phyloP scores from a whole-genome alignment of 148 eudicot genomes.

The Cornus kousa region DNA sequence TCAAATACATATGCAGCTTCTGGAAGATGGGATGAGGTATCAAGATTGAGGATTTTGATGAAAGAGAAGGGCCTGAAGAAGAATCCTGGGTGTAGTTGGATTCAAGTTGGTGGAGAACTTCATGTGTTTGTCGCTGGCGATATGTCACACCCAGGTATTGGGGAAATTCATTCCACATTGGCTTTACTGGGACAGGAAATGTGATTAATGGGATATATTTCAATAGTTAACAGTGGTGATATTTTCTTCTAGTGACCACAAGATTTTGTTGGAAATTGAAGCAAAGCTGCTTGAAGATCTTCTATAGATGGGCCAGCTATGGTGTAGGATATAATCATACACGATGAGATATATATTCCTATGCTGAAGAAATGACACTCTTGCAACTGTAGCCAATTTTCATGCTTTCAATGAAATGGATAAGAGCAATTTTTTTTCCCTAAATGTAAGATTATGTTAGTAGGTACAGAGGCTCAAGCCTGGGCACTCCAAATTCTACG shows the following conservation, averaged over 20 bases:
- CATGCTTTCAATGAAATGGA: no score
- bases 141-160: slow-evolving; percentile 33
- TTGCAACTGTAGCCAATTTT: no score
- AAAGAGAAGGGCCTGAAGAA: slow-evolving; percentile 34
- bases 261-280: background rate
- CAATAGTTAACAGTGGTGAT: background rate
- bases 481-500: no score
- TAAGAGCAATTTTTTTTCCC: no score
- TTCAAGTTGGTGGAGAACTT: slow-evolving; percentile 36
- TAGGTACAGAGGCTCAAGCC: no score
- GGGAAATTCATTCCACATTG: slow-evolving; percentile 29
- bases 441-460: no score
- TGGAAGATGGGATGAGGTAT: slow-evolving; percentile 44
- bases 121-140: slow-evolving; percentile 49
- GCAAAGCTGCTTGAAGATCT: background rate
- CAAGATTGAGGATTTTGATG: slow-evolving; percentile 33
- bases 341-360: no score
- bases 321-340: background rate
- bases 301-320: background rate
- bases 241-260: background rate
- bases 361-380: no score
- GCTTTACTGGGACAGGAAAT: slow-evolving; percentile 35
- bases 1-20: slow-evolving; percentile 39
- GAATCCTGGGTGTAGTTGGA: slow-evolving; percentile 53
- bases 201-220: slow-evolving; percentile 8